phyloP scores from a whole-genome alignment of 306 rosid genomes.

The Comarum palustre region DNA sequence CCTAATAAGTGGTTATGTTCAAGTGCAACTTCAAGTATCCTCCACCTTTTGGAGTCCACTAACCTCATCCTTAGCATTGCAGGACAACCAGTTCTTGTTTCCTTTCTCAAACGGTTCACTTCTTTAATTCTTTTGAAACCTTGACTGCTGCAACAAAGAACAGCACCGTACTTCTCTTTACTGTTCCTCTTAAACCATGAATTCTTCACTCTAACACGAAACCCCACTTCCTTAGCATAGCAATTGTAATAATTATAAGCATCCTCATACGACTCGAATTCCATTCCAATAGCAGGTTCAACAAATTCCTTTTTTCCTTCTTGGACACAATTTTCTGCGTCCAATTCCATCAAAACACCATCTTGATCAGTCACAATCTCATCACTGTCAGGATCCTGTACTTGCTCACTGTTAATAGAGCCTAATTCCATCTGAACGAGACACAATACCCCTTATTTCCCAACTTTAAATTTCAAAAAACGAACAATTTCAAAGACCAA shows the following conservation, averaged over 20 bases:
- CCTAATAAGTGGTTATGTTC: constrained; percentile 91
- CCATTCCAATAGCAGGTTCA: constrained; percentile 89
- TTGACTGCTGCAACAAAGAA: constrained; percentile 97
- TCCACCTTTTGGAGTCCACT: constrained; percentile 84
- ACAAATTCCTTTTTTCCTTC: constrained; percentile 69
- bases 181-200: constrained; percentile 96
- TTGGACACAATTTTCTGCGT: constrained; percentile 44
- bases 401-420: constrained; percentile 42
- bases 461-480: background rate
- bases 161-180: constrained; percentile 92
- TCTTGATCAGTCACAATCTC: constrained; percentile 53
- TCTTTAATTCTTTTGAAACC: constrained; percentile 93
- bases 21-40: constrained; percentile 72
- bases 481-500: background rate
- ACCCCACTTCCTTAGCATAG: constrained; percentile 90
- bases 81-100: constrained; percentile 96
- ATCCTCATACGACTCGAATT: constrained; percentile 89
- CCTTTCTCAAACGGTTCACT: constrained; percentile 77
- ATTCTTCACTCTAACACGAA: constrained; percentile 89
- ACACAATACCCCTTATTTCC: constrained; percentile 21
- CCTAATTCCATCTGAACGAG: constrained; percentile 63
- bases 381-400: constrained; percentile 48
- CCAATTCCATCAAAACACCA: constrained; percentile 42
- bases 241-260: constrained; percentile 88
- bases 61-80: constrained; percentile 94